Evolutionary conservation across 768 basidiomycete species (phyloP).

Genomic region (Infundibulicybe gibba): DNA sequence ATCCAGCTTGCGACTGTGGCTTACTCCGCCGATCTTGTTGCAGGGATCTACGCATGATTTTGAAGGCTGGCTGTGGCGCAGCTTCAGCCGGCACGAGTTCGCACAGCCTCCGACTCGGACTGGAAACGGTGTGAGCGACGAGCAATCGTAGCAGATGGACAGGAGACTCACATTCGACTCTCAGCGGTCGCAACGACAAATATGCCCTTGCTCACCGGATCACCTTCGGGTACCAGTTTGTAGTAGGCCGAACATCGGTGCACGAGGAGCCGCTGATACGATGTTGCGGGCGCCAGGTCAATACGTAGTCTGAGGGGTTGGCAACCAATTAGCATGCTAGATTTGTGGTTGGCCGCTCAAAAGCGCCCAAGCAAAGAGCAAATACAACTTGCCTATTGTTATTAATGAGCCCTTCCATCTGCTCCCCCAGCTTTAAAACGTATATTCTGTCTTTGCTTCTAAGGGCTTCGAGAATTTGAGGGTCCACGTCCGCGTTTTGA

Average conservation of each 20-base stretch:
- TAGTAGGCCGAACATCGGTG: conserved; percentile 86
- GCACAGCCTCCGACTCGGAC: conserved; percentile 65
- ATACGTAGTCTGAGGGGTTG: conserved; percentile 45
- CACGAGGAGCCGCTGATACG: conserved; percentile 83
- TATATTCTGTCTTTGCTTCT: conserved; percentile 85
- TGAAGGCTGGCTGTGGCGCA: conserved; percentile 70
- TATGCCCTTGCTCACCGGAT: conserved; percentile 61
- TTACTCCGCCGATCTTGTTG: conserved; percentile 48
- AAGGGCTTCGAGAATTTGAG: conserved; percentile 82
- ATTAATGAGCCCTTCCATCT: conserved; percentile 74
- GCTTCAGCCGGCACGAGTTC: conserved; percentile 79
- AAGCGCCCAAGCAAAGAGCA: no score
- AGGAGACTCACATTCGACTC: conserved; percentile 66
- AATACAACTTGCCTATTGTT: conserved; percentile 59
- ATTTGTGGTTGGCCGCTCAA: no score
- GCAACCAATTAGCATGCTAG: no score
- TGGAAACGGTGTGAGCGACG: conserved; percentile 25
- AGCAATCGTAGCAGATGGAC: conserved; percentile 7
- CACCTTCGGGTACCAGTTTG: conserved; percentile 67
- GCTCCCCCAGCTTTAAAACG: conserved; percentile 85
- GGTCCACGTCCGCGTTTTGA: conserved; percentile 54
- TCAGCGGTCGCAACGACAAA: conserved; percentile 53
- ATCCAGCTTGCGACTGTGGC: conserved; percentile 68
- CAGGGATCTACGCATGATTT: conserved; percentile 76
- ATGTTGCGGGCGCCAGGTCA: conserved; percentile 65